Evolutionary conservation across 495 filamentous ascomycete genomes (phyloP), one percentile per base, ranked within the genome.

Genomic region (Parmelia sp.): DNA sequence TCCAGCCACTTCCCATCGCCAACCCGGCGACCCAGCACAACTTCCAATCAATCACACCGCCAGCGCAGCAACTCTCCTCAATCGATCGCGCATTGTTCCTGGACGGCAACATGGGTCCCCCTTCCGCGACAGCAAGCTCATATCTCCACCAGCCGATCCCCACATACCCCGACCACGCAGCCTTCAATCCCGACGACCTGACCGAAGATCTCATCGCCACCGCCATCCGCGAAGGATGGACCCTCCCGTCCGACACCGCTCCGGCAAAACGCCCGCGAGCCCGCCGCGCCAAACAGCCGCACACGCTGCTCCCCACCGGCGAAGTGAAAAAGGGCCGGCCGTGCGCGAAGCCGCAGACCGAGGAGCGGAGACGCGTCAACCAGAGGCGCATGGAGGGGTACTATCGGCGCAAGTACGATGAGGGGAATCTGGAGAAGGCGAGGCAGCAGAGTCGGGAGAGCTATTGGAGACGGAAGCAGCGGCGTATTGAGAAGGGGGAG

Each of bases 351-450:
- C 51, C 51, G 8, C 51, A 55, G 51, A 55, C 51, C 15, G 29
- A 19, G 17, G 51, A 55, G 14, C 3, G 51, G 11, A 31, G 15
- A 25, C 51, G 51, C 51, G 17, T 55, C 51, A 55, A 55, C 11
- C 11, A 55, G 51, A 33, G 51, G 7, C 51, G 51, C 51, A 55
- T 55, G 51, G 51, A 55, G 51, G 51, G 51, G 8, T 55, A 55
- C 29, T 55, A 55, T 11, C 6, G 51, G 51, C 51, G 51, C 7
- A 55, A 55, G 51, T 33, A 33, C 11, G 29, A 55, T 9, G 14
- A 55, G 51, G 51, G 51, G 4, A 55, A 55, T 4, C 21, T 55
- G 29, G 51, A 55, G 29, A 55, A 55, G 51, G 51, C 51, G 51
- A 55, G 51, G 11, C 27, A 21, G 19, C 51, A 55, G 51, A 33